A percentile compares a stretch with the other conserved stretches of the same genome.
phyloP scores from a whole-genome alignment of 306 rosid genomes.

The Gleditsia sinensis region DNA sequence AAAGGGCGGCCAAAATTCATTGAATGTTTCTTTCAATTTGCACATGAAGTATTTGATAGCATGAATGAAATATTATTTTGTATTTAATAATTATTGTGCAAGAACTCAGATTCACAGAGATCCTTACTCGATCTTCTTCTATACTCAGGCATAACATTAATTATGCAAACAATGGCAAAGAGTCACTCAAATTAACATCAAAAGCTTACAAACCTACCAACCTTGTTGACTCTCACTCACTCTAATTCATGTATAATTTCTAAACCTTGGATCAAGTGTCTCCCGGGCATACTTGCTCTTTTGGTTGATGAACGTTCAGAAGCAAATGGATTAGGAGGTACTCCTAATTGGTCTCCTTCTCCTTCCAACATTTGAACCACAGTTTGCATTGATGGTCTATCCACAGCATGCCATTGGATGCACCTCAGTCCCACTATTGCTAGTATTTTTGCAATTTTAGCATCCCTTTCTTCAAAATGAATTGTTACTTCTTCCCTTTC shows the following conservation, averaged over 20 bases:
- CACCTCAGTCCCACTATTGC: constrained; percentile 38
- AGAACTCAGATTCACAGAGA: no score
- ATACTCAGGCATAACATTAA: no score
- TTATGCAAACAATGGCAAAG: no score
- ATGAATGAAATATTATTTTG: no score
- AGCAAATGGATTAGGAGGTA: constrained; percentile 33
- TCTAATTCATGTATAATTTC: constrained; percentile 28
- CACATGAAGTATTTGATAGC: no score
- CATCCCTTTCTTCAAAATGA: constrained; percentile 23
- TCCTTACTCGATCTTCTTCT: no score
- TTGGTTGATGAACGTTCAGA: constrained; percentile 1
- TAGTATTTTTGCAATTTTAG: constrained; percentile 16
- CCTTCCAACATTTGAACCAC: constrained; percentile 37
- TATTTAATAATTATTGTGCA: no score
- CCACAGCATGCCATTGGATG: constrained; percentile 39
- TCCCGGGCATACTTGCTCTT: neutral
- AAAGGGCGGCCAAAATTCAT: no score
- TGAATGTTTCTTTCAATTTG: no score
- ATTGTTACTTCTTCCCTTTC: constrained; percentile 10
- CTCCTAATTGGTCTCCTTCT: neutral
- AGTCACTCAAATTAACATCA: no score
- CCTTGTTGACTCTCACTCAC: neutral
- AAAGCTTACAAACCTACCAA: neutral
- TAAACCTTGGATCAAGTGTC: neutral
- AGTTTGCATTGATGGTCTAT: constrained; percentile 37